Evolutionary conservation across 495 filamentous ascomycete genomes (phyloP), one percentile per base, ranked within the genome.

Genomic region (Usnea hakonensis): DNA sequence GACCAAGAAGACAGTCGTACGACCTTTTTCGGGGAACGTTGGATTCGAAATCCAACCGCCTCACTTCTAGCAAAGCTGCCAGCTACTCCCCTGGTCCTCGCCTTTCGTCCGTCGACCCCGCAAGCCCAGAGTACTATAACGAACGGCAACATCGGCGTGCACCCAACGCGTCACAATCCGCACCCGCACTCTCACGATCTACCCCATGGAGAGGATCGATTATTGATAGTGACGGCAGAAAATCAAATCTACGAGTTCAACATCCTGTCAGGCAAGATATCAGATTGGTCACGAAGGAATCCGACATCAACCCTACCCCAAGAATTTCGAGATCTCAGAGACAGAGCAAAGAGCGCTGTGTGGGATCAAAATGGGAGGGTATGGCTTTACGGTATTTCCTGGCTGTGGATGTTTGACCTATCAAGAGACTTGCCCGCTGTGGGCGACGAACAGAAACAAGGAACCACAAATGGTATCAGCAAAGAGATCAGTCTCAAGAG

Each of bases 331-430:
- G 76, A 81, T 37, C 80, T 89, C 33, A 81, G 85, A 55, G 90
- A 96, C 71, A 80, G 87, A 44, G 86, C 87, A 23, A 90, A 90
- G 76, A 91, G 92, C 21, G 85, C 86, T 50, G 70, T 96, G 26
- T 99, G 95, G 92, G 90, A 96, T 2, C 66, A 68, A 19, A 77
- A 76, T 17, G 78, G 87, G 58, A 80, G 91, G 7, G 73, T 93
- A 3, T 97, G 94, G 91, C 72, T 97, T 10, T 96, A 93, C 71
- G 92, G 91, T 14, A 78, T 79, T 10, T 83, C 82, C 0, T 97
- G 91, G 83, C 70, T 99, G 58, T 96, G 88, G 81, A 97, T 97
- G 92, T 83, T 97, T 63, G 90, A 97, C 72, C 69, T 96, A 7
- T 81, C 81, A 8, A 81, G 82, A 58, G 87, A 97, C 69, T 78